Evolutionary conservation across 495 filamentous ascomycete species (phyloP), one percentile per base, ranked within the genome.

Genomic region (Aspergillus sparsus): DNA sequence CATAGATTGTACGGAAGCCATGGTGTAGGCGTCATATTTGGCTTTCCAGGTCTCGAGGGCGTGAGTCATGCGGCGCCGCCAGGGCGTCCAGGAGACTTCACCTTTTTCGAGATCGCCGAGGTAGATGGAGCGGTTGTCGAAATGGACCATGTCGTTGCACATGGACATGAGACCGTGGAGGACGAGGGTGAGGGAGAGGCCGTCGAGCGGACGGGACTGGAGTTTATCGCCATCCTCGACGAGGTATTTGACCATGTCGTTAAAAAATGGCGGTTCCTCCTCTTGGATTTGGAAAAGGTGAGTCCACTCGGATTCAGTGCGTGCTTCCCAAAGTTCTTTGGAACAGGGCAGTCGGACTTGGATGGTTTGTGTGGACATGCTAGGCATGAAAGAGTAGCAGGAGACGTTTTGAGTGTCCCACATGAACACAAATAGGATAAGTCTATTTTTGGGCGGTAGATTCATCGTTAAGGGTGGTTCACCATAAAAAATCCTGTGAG

Each of bases 361-460:
- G 11, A 46, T 13, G 3, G 42, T n/a, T 16, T 46, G 42, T 13
- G 42, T 46, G 8, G 42, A 46, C 12, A 46, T 46, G 42, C n/a
- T 46, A 16, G 42, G 42, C 42, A 46, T 46, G 42, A 46, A n/a
- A 3, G 42, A 46, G 42, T 46, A 46, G n/a, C 42, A 46, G 42
- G 42, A 13, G 42, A 16, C 42, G 42, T 46, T 46, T 46, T 46
- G 42, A 16, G 42, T 46, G 42, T 46, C 42, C 42, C 42, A 46
- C 42, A 46, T 46, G 42, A 46, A 46, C n/a, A 46, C 11, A 12
- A 46, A 46, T 5, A 46, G 11, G 7, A 46, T 46, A 13, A 46
- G n/a, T 16, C 42, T 46, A 16, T 46, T 16, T 16, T 46, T 16
- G 10, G 21, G 21, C 21, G 21, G 21, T 27, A 27, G 21, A 3